Conservation (phyloP, 352 stramenopile genomes). For the Pythium sp. region DNA sequence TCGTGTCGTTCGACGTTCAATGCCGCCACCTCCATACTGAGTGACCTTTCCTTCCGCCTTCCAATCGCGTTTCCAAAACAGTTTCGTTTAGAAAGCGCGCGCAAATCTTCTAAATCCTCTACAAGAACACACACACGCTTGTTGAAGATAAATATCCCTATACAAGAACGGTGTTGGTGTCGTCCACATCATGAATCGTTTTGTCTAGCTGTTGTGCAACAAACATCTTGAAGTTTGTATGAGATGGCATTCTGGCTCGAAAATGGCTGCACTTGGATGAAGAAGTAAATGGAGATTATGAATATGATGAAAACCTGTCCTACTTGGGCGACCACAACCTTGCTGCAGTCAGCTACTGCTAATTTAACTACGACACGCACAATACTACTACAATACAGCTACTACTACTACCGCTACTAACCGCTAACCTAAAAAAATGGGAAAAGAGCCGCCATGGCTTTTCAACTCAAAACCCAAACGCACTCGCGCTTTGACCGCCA, state of each 20-base stretch:
- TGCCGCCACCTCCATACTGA: background rate
- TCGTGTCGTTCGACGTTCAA: background rate
- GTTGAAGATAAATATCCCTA: constrained; percentile 11
- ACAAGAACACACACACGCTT: constrained; percentile 12
- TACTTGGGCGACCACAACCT: constrained; percentile 16
- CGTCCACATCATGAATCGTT: constrained; percentile 2
- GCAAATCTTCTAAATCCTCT: constrained; percentile 1
- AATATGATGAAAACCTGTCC: constrained; percentile 7
- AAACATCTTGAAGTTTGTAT: background rate
- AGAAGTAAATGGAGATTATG: constrained; percentile 6
- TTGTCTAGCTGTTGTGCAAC: background rate
- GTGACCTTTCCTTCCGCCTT: background rate
- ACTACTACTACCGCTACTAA: constrained; percentile 14
- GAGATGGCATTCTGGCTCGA: background rate
- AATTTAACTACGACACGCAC: constrained; percentile 21
- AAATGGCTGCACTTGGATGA: background rate
- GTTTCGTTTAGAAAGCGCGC: constrained; percentile 6
- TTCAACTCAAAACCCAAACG: constrained; percentile 73
- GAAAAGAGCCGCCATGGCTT: background rate
- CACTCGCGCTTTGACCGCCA: constrained; percentile 54
- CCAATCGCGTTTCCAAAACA: constrained; percentile 22
- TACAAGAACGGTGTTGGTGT: constrained; percentile 18
- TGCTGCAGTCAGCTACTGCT: constrained; percentile 24
- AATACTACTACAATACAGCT: constrained; percentile 17
- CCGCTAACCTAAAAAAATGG: constrained; percentile 6